Conservation (phyloP, 2,329 filamentous ascomycete genomes). For the Calonectria multiphialidica region DNA sequence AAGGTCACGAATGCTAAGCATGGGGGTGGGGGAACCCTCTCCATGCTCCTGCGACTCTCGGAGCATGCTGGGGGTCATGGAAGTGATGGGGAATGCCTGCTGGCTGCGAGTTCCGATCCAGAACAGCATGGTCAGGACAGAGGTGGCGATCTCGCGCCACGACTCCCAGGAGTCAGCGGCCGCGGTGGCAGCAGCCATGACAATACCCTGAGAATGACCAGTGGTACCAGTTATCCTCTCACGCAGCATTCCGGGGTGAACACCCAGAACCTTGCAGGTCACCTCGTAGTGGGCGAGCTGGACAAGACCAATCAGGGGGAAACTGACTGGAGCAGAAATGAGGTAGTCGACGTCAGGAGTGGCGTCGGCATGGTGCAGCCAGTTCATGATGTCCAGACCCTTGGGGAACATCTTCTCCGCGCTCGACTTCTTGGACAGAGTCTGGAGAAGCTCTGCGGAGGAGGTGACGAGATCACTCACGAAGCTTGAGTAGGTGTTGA, state of each 20-base stretch:
- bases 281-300: constrained; percentile 97
- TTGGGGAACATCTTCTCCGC: constrained; percentile 97
- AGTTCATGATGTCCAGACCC: constrained; percentile 93
- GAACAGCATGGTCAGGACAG: constrained; percentile 92
- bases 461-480: constrained; percentile 86
- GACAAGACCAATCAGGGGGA: constrained; percentile 94
- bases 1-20: constrained; percentile 97
- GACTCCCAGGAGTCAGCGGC: constrained; percentile 94
- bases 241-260: constrained; percentile 88
- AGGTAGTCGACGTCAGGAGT: constrained; percentile 96
- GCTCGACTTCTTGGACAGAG: constrained; percentile 82
- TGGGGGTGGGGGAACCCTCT: constrained; percentile 95
- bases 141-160: constrained; percentile 82
- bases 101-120: constrained; percentile 98
- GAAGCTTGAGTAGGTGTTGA: constrained; percentile 91
- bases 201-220: constrained; percentile 95
- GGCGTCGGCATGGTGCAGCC: constrained; percentile 89
- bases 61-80: constrained; percentile 88
- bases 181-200: constrained; percentile 92
- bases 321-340: constrained; percentile 93
- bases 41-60: constrained; percentile 95
- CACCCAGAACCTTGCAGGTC: constrained; percentile 90
- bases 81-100: constrained; percentile 96
- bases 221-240: constrained; percentile 89
- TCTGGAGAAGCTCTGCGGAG: constrained; percentile 89